Percentiles rank a stretch among this genome's conserved stretches.
Evolutionary conservation across 225 moss, liverwort and hornwort genomes (phyloP).

Genomic region (Climacium dendroides): DNA sequence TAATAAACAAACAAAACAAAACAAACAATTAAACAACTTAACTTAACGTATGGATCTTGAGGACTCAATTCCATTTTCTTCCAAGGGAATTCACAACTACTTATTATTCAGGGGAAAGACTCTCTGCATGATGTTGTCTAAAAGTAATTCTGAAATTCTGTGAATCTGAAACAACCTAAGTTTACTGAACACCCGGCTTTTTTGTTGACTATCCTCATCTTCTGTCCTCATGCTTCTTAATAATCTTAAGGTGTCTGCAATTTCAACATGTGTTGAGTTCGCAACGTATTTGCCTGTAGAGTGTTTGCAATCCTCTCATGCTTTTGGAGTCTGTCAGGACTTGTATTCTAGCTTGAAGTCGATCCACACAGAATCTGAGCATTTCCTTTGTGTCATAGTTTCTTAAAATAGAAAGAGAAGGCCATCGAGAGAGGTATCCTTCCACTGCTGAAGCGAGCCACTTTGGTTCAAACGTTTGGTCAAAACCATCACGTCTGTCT

Average conservation of each 20-base stretch:
- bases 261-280: background rate
- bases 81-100: too few relatives aligned
- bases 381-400: background rate
- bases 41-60: too few relatives aligned
- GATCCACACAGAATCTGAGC: background rate
- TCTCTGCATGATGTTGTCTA: background rate
- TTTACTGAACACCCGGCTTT: background rate
- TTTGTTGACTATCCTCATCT: background rate
- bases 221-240: background rate
- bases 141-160: background rate
- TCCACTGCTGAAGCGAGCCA: conserved; percentile 61
- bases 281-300: background rate
- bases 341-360: background rate
- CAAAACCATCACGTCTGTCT: conserved; percentile 89
- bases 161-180: background rate
- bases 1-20: too few relatives aligned
- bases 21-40: too few relatives aligned
- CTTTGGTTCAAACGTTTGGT: conserved; percentile 91
- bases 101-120: too few relatives aligned
- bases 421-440: conserved; percentile 87
- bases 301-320: background rate
- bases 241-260: background rate
- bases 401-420: conserved; percentile 61
- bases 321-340: background rate
- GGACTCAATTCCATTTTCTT: too few relatives aligned